phyloP scores from a whole-genome alignment of 2,329 filamentous ascomycete species.

The Colletotrichum navitas region DNA sequence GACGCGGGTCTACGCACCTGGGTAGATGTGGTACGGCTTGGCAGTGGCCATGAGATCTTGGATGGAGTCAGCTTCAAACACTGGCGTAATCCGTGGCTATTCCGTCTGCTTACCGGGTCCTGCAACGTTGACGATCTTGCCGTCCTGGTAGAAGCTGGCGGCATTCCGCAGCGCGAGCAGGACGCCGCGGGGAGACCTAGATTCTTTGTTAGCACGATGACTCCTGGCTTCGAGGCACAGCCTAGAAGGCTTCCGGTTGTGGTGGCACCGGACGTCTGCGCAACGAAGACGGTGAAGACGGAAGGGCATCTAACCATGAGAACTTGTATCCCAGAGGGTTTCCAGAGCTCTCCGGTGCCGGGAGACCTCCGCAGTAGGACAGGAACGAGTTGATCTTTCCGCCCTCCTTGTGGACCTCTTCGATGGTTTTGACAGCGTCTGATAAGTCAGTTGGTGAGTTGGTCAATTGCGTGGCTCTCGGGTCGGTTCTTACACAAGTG shows the following conservation, averaged over 20 bases:
- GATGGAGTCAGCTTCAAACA: background rate
- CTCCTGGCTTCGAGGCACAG: background rate
- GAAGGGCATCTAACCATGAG: background rate
- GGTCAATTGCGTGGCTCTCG: slow-evolving; percentile 54
- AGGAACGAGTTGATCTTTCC: slow-evolving; percentile 88
- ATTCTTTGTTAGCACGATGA: background rate
- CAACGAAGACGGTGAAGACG: background rate
- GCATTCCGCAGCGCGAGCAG: slow-evolving; percentile 11
- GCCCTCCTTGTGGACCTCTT: slow-evolving; percentile 84
- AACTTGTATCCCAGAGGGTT: slow-evolving; percentile 16
- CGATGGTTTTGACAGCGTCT: slow-evolving; percentile 89
- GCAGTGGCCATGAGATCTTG: slow-evolving; percentile 33
- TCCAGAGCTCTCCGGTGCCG: slow-evolving; percentile 58
- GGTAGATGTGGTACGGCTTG: slow-evolving; percentile 35
- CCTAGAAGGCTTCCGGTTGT: background rate
- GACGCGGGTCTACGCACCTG: background rate
- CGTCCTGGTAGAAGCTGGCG: slow-evolving; percentile 24
- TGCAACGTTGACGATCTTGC: slow-evolving; percentile 24
- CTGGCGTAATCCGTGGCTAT: background rate
- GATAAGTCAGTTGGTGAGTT: slow-evolving; percentile 53
- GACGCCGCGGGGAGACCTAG: slow-evolving; percentile 4
- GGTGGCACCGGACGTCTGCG: background rate
- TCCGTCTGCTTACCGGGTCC: slow-evolving; percentile 14
- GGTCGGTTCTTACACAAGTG: slow-evolving; percentile 60
- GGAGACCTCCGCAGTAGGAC: slow-evolving; percentile 86